Evolutionary conservation across 768 basidiomycete species (phyloP).

Genomic region (Serendipita vermifera): DNA sequence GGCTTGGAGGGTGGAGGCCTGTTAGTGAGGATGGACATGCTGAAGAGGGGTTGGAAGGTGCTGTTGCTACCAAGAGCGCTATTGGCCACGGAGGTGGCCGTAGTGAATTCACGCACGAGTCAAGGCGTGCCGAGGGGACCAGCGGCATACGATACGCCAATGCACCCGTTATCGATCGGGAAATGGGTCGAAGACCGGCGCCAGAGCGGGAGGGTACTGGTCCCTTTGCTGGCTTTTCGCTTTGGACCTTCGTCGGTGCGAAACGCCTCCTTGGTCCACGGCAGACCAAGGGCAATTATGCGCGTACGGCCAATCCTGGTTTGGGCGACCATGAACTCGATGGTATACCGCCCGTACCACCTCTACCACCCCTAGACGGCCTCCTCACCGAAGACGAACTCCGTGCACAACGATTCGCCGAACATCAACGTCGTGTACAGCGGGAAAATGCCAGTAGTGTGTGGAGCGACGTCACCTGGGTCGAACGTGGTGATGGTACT

Average conservation of each 20-base stretch:
- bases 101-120: background rate
- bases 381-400: conserved; percentile 6
- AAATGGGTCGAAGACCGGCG: no score
- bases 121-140: no score
- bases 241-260: background rate
- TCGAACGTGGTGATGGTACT: background rate
- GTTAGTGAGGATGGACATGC: background rate
- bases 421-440: background rate
- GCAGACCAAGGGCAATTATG: background rate
- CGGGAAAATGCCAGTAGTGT: background rate
- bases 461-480: conserved; percentile 2
- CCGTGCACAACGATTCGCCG: background rate
- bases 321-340: background rate
- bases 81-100: background rate
- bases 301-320: background rate
- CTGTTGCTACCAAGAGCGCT: background rate
- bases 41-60: background rate
- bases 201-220: background rate
- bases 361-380: no score
- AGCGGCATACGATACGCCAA: no score
- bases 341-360: no score
- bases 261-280: no score
- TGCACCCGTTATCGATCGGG: no score
- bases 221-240: background rate
- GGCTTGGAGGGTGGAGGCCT: no score